A percentile compares a stretch with the other conserved stretches of the same genome.
Conservation (phyloP, 225 moss, liverwort and hornwort species). For the Polytrichum formosum region DNA sequence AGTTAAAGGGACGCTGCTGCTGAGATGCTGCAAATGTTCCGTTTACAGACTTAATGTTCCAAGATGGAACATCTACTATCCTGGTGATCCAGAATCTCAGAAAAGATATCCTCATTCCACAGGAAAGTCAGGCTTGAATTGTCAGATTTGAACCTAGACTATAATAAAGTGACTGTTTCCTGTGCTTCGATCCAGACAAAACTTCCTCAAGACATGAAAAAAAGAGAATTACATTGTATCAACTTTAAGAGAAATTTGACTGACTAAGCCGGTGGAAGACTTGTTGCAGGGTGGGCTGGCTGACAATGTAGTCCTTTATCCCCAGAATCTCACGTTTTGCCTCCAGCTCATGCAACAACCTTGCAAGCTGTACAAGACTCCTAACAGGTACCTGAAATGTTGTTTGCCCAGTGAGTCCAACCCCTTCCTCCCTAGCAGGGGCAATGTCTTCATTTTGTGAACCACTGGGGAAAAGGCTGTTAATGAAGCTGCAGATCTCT, state of each 20-base stretch:
- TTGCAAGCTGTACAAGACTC: constrained; percentile 65
- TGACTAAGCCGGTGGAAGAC: constrained; percentile 78
- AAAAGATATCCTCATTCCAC: no score
- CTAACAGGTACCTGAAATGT: constrained; percentile 68
- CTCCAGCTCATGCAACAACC: constrained; percentile 68
- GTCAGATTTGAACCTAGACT: no score
- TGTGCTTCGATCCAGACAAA: no score
- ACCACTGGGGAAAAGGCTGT: constrained; percentile 50
- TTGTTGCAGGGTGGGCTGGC: constrained; percentile 86
- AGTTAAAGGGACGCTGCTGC: no score
- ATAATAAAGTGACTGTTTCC: no score
- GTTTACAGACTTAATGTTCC: no score
- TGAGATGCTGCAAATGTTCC: no score
- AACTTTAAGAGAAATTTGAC: constrained; percentile 9
- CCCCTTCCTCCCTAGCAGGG: constrained; percentile 44
- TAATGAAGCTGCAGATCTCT: constrained; percentile 65
- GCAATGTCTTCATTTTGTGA: constrained; percentile 24
- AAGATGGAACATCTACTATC: no score
- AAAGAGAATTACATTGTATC: no score
- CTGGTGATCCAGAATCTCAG: no score
- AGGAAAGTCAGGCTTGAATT: no score
- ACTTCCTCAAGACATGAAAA: no score
- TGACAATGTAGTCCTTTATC: constrained; percentile 77
- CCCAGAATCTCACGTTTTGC: constrained; percentile 65
- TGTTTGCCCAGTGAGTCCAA: constrained; percentile 49